phyloP scores from a whole-genome alignment of 495 filamentous ascomycete genomes.

The Neurospora sp. region DNA sequence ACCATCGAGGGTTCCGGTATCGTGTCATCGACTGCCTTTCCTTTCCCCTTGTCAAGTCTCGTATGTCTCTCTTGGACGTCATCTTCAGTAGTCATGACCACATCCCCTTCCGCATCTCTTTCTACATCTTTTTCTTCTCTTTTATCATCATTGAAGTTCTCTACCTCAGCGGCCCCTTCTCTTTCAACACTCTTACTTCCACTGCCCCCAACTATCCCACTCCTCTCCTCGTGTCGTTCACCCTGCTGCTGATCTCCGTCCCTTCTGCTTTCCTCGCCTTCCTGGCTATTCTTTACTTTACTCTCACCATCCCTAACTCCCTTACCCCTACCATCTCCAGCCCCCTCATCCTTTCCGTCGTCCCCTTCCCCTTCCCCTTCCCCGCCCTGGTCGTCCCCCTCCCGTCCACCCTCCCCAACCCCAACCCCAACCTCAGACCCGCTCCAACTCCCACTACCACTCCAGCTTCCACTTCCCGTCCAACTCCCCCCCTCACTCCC shows the following conservation, averaged over 20 bases:
- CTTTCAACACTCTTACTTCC: not conserved
- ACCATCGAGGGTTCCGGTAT: conserved; percentile 2
- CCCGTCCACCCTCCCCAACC: not conserved
- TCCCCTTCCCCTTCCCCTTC: not conserved
- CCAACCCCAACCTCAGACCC: conserved; percentile 17
- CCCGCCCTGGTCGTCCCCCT: not conserved
- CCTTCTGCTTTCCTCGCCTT: not conserved
- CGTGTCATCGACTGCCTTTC: conserved; percentile 11
- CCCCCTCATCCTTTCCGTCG: conserved; percentile 8
- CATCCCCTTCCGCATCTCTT: conserved; percentile 9
- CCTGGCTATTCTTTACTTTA: not conserved
- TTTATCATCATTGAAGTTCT: not conserved
- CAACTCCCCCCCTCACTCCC: conserved; percentile 18
- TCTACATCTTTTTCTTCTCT: not conserved
- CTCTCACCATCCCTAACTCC: not conserved
- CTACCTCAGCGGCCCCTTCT: not conserved
- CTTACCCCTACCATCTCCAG: not conserved
- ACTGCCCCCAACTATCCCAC: not conserved
- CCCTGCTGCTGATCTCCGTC: not conserved
- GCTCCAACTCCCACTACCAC: conserved; percentile 17
- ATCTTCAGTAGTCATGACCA: conserved; percentile 3
- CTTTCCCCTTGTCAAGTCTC: conserved; percentile 3
- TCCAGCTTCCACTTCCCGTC: no score
- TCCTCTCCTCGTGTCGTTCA: not conserved
- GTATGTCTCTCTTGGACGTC: not conserved